These are phyloP conservation scores for Epipyxis sp. DNA, from an alignment of 108 stramenopile species.

Conservation along the genomic window DNA sequence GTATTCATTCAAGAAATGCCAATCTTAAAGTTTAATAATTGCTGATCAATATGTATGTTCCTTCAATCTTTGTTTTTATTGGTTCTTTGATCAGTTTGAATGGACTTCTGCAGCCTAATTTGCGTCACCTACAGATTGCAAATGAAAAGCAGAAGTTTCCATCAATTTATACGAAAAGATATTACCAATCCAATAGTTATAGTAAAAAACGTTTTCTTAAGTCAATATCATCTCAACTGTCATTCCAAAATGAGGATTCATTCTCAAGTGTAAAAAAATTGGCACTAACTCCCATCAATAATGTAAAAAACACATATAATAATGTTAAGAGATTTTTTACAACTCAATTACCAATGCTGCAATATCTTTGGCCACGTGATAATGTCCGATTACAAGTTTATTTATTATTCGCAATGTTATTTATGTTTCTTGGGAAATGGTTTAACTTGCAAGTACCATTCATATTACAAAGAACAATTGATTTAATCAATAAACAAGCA, in stretches of 20 bases:
- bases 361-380: background rate
- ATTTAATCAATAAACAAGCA: background rate
- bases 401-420: background rate
- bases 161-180: background rate
- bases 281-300: background rate
- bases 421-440: slow-evolving; percentile 19
- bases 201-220: background rate
- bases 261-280: background rate
- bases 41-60: no score
- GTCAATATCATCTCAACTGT: background rate
- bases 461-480: slow-evolving; percentile 1
- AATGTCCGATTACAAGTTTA: background rate
- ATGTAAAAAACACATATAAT: background rate
- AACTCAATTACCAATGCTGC: background rate
- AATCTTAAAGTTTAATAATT: no score
- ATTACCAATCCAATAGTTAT: background rate
- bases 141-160: no score
- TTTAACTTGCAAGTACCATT: slow-evolving; percentile 12
- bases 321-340: background rate
- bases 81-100: no score
- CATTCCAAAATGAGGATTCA: background rate
- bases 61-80: no score
- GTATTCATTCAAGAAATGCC: no score
- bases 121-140: no score
- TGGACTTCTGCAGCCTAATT: no score